Evolutionary conservation across 1,284 basidiomycete genomes (phyloP).

Genomic region (Marasmius oreades): DNA sequence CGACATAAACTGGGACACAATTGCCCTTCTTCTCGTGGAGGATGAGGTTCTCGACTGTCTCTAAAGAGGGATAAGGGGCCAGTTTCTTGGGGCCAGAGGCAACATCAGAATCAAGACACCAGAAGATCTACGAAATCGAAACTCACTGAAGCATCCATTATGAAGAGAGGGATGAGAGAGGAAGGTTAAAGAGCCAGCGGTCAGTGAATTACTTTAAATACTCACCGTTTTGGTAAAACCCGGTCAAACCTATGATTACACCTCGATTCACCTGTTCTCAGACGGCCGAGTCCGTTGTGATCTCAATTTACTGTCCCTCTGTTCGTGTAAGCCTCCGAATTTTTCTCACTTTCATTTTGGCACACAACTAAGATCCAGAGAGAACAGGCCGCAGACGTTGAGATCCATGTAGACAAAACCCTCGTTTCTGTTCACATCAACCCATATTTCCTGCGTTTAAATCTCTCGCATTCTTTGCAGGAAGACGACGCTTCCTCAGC

Average conservation of each 20-base stretch:
- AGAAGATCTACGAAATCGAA: background rate
- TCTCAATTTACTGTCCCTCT: conserved; percentile 72
- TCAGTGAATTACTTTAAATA: conserved; percentile 1
- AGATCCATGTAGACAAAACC: conserved; percentile 70
- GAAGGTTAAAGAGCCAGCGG: background rate
- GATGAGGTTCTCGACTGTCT: conserved; percentile 68
- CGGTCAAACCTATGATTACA: conserved; percentile 59
- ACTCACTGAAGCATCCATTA: conserved; percentile 9
- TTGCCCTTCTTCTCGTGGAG: conserved; percentile 81
- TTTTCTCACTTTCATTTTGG: conserved; percentile 7
- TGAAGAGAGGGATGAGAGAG: background rate
- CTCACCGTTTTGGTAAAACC: background rate
- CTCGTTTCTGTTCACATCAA: conserved; percentile 73
- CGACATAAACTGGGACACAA: conserved; percentile 89
- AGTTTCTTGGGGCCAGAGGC: conserved; percentile 47
- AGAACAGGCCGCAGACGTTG: conserved; percentile 72
- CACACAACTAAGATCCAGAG: conserved; percentile 12
- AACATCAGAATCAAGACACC: conserved; percentile 2
- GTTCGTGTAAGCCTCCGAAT: conserved; percentile 56
- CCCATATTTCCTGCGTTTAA: conserved; percentile 77
- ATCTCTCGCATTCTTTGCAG: conserved; percentile 56
- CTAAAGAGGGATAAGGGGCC: conserved; percentile 63
- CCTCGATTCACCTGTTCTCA: conserved; percentile 75
- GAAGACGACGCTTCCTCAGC: conserved; percentile 74
- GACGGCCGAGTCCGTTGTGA: conserved; percentile 52